Evolutionary conservation across 2,329 filamentous ascomycete genomes (phyloP).

Genomic region (Arthrocladium fulminans): DNA sequence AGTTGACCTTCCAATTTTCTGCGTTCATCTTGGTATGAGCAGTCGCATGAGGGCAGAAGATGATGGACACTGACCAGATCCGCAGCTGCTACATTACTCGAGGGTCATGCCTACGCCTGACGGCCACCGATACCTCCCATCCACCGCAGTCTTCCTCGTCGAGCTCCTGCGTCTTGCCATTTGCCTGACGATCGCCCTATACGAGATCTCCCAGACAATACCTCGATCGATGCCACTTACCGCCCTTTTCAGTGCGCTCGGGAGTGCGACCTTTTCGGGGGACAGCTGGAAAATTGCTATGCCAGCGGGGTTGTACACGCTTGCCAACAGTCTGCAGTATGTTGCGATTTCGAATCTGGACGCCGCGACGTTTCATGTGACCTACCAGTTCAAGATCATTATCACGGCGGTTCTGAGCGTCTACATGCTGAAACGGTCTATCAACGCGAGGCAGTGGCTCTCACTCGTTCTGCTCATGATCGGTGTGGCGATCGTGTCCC

Average conservation of each 20-base stretch:
- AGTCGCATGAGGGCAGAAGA: neutral
- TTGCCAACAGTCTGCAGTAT: slow-evolving; percentile 92
- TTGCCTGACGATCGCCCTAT: slow-evolving; percentile 75
- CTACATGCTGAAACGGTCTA: slow-evolving; percentile 59
- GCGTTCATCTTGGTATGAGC: slow-evolving; percentile 35
- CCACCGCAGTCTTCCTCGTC: slow-evolving; percentile 87
- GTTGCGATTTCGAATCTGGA: slow-evolving; percentile 84
- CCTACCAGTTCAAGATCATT: slow-evolving; percentile 91
- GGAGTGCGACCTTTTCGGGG: slow-evolving; percentile 70
- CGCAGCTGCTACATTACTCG: slow-evolving; percentile 84
- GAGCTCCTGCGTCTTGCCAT: slow-evolving; percentile 85
- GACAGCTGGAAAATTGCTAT: slow-evolving; percentile 94
- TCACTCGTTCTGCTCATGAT: slow-evolving; percentile 68
- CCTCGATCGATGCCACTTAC: slow-evolving; percentile 72
- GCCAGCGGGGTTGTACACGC: slow-evolving; percentile 76
- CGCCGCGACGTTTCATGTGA: slow-evolving; percentile 84
- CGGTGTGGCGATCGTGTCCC: slow-evolving; percentile 76
- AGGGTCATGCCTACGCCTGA: slow-evolving; percentile 78
- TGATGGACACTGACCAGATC: slow-evolving; percentile 12
- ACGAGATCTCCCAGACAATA: slow-evolving; percentile 71
- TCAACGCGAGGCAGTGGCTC: slow-evolving; percentile 69
- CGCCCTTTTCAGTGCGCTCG: slow-evolving; percentile 70
- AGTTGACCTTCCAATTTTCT: slow-evolving; percentile 38
- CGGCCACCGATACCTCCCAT: slow-evolving; percentile 84
- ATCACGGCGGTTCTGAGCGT: slow-evolving; percentile 84